phyloP scores from a whole-genome alignment of 2,329 filamentous ascomycete genomes.

The Colletotrichum eleusines region DNA sequence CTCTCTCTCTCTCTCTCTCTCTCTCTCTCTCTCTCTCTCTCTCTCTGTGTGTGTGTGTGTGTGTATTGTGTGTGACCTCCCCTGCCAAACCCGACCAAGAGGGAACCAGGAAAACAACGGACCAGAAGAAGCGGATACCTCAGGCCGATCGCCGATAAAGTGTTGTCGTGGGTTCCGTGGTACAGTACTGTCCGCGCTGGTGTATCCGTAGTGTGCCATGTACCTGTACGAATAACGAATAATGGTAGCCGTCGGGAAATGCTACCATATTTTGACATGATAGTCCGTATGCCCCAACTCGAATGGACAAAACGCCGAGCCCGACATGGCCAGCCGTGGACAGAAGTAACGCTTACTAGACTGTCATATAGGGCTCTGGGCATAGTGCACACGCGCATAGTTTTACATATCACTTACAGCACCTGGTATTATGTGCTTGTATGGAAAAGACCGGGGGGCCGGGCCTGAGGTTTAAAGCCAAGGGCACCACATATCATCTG shows the following conservation, averaged over 20 bases:
- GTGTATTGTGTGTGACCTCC: too few species aligned
- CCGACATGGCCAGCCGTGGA: background rate
- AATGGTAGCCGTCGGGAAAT: background rate
- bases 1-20: too few species aligned
- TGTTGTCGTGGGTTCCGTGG: background rate
- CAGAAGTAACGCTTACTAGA: background rate
- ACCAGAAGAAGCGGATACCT: background rate
- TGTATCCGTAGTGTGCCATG: background rate
- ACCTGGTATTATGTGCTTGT: too few species aligned
- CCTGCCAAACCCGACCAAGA: background rate
- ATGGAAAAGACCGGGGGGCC: too few species aligned
- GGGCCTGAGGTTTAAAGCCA: too few species aligned
- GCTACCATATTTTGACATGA: background rate
- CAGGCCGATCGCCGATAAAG: slow-evolving; percentile 26
- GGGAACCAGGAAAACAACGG: background rate
- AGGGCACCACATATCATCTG: background rate
- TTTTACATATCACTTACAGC: background rate
- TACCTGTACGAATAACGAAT: too few species aligned
- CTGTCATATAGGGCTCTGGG: background rate
- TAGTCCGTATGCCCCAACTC: background rate
- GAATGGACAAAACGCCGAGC: background rate
- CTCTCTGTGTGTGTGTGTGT: too few species aligned
- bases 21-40: too few species aligned
- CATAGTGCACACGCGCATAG: background rate
- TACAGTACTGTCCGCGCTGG: background rate